Base-by-base conservation (phyloP, 1,139 yeast species). In the Candida frijolesensis region DNA sequence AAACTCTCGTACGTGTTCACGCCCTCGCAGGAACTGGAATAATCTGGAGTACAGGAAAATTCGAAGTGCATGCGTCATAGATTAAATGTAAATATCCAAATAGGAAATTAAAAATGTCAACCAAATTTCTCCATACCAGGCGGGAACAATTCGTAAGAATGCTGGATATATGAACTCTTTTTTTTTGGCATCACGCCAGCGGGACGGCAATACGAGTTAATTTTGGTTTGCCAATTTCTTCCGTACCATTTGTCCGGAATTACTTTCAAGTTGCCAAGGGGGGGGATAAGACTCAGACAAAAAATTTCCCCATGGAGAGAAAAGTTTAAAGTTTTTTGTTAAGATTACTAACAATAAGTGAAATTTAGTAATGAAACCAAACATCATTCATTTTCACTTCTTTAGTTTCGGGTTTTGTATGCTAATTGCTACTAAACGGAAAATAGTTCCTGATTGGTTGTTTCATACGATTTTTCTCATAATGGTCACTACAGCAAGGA, bases 231-330 rank as follows among this genome's bases (percentile, higher is more conserved):
- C 10, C 7, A 25, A 25, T 25, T 25, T 25, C 9, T 25, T 4
- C 8, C 7, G 7, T 25, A 25, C 25, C 27, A 6, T 37, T 37
- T 10, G 18, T 37, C 40, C 25, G 40, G 40, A 14, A 15, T 11
- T 16, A 19, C 7, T 34, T 9, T 10, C 6, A 19, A n/a, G 9
- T 25, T 25, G 29, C 29, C 4, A 22, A 25, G 7, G 29, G 29
- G 8, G 19, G 2, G 38, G 18, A 19, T 14, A 9, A 4, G 38
- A 34, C 11, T 10, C 41, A 38, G 42, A 38, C 42, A 38, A 27
- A 19, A 19, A 22, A 11, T 22, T 38, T 38, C 42, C 42, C 42
- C 42, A 19, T 38, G 42, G 42, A 38, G 42, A 37, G 27, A 12
- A 18, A 37, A 37, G 22, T 8, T 22, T 22, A 38, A 22, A 10